A percentile compares a stretch with the other conserved stretches of the same genome.
Evolutionary conservation across 148 eudicot genomes (phyloP).

Genomic region (Cornus florida): DNA sequence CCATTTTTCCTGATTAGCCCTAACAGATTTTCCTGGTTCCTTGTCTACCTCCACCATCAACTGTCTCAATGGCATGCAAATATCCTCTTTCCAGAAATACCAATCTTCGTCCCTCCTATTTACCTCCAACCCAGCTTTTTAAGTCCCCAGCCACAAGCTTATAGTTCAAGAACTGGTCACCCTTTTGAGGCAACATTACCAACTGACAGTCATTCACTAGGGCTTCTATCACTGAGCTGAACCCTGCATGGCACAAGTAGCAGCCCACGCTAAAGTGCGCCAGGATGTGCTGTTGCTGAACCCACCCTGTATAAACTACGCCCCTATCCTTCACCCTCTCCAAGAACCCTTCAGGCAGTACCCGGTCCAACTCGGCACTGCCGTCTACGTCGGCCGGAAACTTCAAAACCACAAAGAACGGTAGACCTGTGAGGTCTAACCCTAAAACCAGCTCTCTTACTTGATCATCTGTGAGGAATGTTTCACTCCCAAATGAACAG

Average conservation of each 20-base stretch:
- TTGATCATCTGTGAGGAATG: slow-evolving; percentile 38
- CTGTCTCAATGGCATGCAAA: slow-evolving; percentile 32
- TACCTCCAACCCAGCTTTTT: slow-evolving; percentile 50
- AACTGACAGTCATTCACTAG: slow-evolving; percentile 50
- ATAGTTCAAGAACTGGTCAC: slow-evolving; percentile 47
- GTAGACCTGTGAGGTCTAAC: slow-evolving; percentile 39
- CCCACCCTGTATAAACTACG: slow-evolving; percentile 48
- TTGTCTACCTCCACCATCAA: slow-evolving; percentile 33
- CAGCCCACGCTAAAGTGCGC: slow-evolving; percentile 53
- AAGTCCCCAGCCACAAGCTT: slow-evolving; percentile 37
- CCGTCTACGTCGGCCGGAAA: slow-evolving; percentile 22
- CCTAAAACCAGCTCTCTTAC: slow-evolving; percentile 45
- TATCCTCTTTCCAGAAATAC: slow-evolving; percentile 43
- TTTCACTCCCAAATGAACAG: slow-evolving; percentile 52
- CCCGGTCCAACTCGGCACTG: slow-evolving; percentile 24
- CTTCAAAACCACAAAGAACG: slow-evolving; percentile 51
- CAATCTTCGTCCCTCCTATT: slow-evolving; percentile 60
- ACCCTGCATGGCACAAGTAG: slow-evolving; percentile 47
- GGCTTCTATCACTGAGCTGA: slow-evolving; percentile 51
- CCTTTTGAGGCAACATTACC: slow-evolving; percentile 43
- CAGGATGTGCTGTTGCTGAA: slow-evolving; percentile 50
- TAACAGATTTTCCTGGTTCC: slow-evolving; percentile 26
- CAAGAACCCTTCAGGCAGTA: slow-evolving; percentile 39
- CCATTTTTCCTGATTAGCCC: slow-evolving; percentile 40
- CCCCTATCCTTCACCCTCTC: slow-evolving; percentile 41